Evolutionary conservation across 2,329 filamentous ascomycete species (phyloP), one percentile per base, ranked within the genome.

Genomic region (Fusarium veterinarium): DNA sequence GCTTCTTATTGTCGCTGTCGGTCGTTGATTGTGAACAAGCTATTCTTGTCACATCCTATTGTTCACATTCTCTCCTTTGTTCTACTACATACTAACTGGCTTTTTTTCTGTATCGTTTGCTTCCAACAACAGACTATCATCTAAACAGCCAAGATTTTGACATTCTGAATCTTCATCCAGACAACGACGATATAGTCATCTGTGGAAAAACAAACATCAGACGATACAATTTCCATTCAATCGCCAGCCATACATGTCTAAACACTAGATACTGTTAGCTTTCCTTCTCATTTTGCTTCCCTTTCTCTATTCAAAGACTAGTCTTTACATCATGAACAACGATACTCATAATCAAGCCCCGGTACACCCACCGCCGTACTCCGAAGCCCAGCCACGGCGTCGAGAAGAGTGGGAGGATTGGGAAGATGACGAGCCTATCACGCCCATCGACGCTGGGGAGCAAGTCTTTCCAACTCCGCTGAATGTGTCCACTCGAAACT

Each of bases 361-460:
- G 49, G 40, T 42, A 35, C 49, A 69, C 55, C 66, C 76, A 33
- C 71, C 55, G 53, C 67, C 51, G 44, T 71, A 67, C 41, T 69
- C 65, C 56, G 60, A 68, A 71, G 64, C 52, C 66, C 73, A 59
- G 69, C 66, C 57, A 31, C 61, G 56, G 59, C 73, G 67, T 44
- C 79, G 72, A 53, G 84, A 87, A 19, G 85, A 87, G 13, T 88
- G 86, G 86, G 86, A 88, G 66, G 85, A 87, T 33, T 88, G 86
- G 86, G 84, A 86, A 60, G 86, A 87, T 67, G 85, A 87, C 55
- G 82, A 85, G 45, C 80, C 81, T 35, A 60, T 83, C 28, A 84
- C 84, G 16, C 82, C 82, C 40, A 81, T 83, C 60, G 81, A 83
- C 25, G 76, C 81, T 28, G 80, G 77, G 40, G 81, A 84, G 62